Base-by-base conservation (phyloP, 805 yeast genomes). In the Cyberlindnera veronae region DNA sequence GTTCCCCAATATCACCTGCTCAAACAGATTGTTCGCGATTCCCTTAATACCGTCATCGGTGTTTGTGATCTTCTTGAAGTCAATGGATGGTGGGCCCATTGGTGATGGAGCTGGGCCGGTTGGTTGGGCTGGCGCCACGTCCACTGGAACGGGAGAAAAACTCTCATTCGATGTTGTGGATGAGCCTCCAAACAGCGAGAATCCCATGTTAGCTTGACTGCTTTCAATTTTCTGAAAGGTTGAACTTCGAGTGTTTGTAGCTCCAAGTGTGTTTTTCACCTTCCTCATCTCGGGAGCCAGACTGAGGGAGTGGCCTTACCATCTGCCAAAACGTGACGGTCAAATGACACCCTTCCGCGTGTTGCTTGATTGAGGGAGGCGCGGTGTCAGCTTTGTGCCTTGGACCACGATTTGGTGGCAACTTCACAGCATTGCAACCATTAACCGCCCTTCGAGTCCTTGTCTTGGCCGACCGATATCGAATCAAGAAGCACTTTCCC, bases 1-100 rank as follows among this genome's bases (percentile, higher is more conserved):
- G 59, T 91, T 91, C 27, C 76, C 73, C 17, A 71, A 71, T 43
- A 84, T 68, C 3, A 79, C 74, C 40, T 77, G 79, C 30, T 73
- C 63, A 53, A 78, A 63, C 5, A 80, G 63, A 42, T 45, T 48
- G 2, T 57, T 47, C 1, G 67, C 58, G 54, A 62, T 58, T 1
- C 67, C 63, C 56, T 23, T 1, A 60, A 49, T 9, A 3, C 60
- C 58, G 23, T 51, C 55, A 14, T 50, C 42, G 1, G 51, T 22
- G 14, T 50, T n/a, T n/a, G n/a, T 36, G 11, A 56, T 35, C 42
- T 54, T 46, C 13, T 46, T 42, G 28, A 56, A 43, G 35, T 54
- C 58, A 4, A 56, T 44, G 12, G 45, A 31, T 10, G 61, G 60
- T 11, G 53, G 50, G n/a, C n/a, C n/a, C 0, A 45, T 42, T 14